Percentiles rank a stretch among this genome's conserved stretches.
Conservation (phyloP, 192 early-diverging fungal genomes). For the Rhizophagus sp. region DNA sequence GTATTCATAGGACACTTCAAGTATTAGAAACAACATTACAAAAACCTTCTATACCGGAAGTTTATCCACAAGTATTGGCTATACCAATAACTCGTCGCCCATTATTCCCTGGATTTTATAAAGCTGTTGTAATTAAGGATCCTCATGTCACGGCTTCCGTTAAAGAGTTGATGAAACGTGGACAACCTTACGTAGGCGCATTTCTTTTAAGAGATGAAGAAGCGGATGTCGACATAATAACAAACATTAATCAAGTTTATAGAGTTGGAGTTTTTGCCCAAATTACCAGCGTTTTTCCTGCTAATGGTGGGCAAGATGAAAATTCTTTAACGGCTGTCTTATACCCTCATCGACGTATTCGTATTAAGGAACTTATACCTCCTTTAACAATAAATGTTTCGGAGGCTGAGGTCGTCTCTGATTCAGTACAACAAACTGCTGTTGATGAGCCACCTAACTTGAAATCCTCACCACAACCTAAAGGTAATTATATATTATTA, state of each 20-base stretch:
- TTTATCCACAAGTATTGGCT: constrained; percentile 92
- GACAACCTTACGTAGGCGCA: constrained; percentile 96
- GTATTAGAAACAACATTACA: constrained; percentile 67
- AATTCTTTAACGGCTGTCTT: constrained; percentile 89
- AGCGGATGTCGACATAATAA: constrained; percentile 81
- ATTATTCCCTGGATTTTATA: constrained; percentile 97
- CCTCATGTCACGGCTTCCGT: constrained; percentile 90
- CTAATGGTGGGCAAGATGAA: constrained; percentile 68
- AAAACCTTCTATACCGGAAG: constrained; percentile 83
- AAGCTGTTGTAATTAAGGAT: constrained; percentile 96
- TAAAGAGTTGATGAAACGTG: constrained; percentile 85
- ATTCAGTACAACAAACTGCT: constrained; percentile 32
- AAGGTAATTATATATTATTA: neutral
- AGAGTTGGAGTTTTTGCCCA: constrained; percentile 95
- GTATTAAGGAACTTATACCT: constrained; percentile 69
- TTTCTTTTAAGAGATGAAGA: constrained; percentile 93
- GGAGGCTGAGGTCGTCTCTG: constrained; percentile 27
- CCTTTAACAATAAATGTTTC: constrained; percentile 25
- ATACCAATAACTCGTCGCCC: constrained; percentile 91
- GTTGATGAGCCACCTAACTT: constrained; percentile 19
- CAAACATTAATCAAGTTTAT: constrained; percentile 76
- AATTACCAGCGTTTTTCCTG: constrained; percentile 92
- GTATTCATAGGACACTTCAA: constrained; percentile 50
- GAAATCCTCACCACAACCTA: neutral
- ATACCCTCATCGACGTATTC: constrained; percentile 92